Evolutionary conservation across 176 grass and related monocot genomes (phyloP), one percentile per base, ranked within the genome.

Genomic region (Eragrostis nindensis): DNA sequence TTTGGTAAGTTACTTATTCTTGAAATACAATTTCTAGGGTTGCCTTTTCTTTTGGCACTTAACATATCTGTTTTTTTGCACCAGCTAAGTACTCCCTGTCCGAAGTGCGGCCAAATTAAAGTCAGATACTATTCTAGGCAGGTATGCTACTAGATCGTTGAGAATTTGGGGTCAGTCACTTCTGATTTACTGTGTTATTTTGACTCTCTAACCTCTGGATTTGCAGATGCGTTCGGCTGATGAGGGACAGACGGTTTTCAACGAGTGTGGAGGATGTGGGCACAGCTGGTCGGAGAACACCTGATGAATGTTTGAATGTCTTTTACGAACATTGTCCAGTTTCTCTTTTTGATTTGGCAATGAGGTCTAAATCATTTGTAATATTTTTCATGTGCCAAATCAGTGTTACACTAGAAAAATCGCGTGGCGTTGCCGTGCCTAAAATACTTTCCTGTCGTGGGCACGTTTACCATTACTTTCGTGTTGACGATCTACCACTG

Each of bases 141-240:
- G 89, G 92, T 97, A 70, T 61, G 62, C 59, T 70, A 49, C 26
- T 25, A 36, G 22, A 29, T 72, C 39, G 11, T 80, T 86, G 14
- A 46, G 18, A 18, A 74, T 79, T 65, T 62, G 11, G 48, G 22
- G 3, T 41, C 12, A 14, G 22, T 62, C 76, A 25, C 25, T 45
- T 29, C 17, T 26, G 11, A 49, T 26, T 75, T 13, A 18, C 19
- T 61, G 40, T 59, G 29, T 65, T 54, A 24, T 66, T 78, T 21
- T 73, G 26, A 43, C 40, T 61, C 61, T 22, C 63, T 1, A 68
- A 46, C 15, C 65, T 72, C 4, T 42, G 57, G 45, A 78, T 75
- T 88, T 84, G 62, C 89, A 98, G 95, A 66, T 93, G 38, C 84
- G 92, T 18, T 93, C 92, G 43, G 90, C 88, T 12, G 92, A 98